These are phyloP conservation scores for Chytridium lagenaria DNA, from an alignment of 371 early-diverging fungal genomes.

Conservation along the genomic window DNA sequence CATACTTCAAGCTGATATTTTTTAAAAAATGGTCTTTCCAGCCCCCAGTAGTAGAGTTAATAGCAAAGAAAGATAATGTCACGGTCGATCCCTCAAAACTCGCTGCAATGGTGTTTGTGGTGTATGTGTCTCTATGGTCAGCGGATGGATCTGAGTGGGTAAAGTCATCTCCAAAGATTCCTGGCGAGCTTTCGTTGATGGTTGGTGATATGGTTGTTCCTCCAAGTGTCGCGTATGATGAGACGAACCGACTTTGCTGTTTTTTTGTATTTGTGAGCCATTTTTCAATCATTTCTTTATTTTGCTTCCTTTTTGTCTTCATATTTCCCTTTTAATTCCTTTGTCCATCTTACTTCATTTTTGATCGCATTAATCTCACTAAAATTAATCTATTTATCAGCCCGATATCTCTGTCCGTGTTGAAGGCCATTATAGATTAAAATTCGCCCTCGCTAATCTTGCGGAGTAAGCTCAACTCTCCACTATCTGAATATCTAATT, in stretches of 20 bases:
- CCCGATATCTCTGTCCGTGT: slow-evolving; percentile 3
- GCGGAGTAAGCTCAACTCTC: slow-evolving; percentile 2
- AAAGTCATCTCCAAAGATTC: neutral
- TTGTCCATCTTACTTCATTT: neutral
- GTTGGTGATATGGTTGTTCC: slow-evolving; percentile 3
- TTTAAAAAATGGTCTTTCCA: too few relatives aligned
- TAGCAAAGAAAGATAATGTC: neutral
- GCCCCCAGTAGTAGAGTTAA: slow-evolving; percentile 4
- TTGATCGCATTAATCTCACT: too few relatives aligned
- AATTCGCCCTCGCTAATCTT: neutral
- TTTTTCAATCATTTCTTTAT: neutral
- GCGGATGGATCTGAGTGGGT: neutral
- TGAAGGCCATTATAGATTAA: neutral
- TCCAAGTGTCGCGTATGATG: neutral
- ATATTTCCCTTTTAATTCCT: neutral
- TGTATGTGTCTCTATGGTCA: slow-evolving; percentile 3
- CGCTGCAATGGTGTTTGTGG: slow-evolving; percentile 6
- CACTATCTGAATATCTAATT: neutral
- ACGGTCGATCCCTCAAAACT: neutral
- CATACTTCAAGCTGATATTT: too few relatives aligned
- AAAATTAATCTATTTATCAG: too few relatives aligned
- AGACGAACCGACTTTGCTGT: neutral
- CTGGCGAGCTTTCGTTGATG: slow-evolving; percentile 1
- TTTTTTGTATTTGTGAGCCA: slow-evolving; percentile 2
- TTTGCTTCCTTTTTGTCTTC: neutral